Evolutionary conservation across 371 early-diverging fungal species (phyloP), one percentile per base, ranked within the genome.

Genomic region (Coemansia sp.): DNA sequence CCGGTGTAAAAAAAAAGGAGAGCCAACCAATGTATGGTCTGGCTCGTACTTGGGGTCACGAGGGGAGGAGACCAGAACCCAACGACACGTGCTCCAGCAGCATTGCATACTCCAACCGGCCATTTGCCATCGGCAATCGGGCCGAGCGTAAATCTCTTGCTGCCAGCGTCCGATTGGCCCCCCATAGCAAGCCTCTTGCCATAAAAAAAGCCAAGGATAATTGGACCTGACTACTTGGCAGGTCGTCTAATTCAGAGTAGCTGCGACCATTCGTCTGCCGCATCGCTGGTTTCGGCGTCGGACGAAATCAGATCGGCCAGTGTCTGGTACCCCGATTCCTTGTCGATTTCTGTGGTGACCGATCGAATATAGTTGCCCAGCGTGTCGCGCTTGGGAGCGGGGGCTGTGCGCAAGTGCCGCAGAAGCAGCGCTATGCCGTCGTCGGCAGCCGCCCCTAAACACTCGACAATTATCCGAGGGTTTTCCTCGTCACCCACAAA

Each of bases 341-440:
- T 47, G 34, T 68, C 63, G 8, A 55, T 14, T 20, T 62, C 63
- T n/a, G 45, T 57, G 4, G 59, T 31, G 42, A 14, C 47, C 1
- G 59, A 16, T 4, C 39, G 30, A 14, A 50, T 20, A 13, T 59
- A 63, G 35, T 58, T 63, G 45, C 59, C 60, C 55, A 63, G 10
- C 16, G 20, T 42, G 35, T 63, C 50, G 20, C 47, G 11, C 32
- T 49, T 45, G 8, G 63, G 63, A 56, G 69, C 55, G n/a, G 55
- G 39, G 51, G 30, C 39, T 3, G 35, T 36, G 5, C 60, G 13
- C 45, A 68, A 52, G 38, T 51, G 47, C 11, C 69, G 40, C 47
- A 68, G 39, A 36, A 68, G 57, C 43, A 68, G 47, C 26, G 63
- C 69, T 26, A 68, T 52, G 40, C 69, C 69, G 39, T 68, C 69